A percentile compares a stretch with the other conserved stretches of the same genome.
Conservation (phyloP, 2,329 filamentous ascomycete species). For the Salinomyces thailandicus region DNA sequence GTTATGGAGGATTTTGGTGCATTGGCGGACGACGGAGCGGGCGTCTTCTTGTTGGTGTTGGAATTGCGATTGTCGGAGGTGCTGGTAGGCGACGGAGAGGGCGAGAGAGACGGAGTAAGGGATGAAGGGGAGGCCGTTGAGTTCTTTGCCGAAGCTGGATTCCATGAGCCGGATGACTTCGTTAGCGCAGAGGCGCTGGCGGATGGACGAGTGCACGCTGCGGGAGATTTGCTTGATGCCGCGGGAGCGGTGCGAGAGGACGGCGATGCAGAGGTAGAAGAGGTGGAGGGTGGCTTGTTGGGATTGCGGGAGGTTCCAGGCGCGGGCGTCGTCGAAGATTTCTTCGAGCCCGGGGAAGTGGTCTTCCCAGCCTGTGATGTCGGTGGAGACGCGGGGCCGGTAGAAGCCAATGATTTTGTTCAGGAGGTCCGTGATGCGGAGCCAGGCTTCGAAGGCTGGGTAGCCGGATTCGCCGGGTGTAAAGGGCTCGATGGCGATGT, state of each 20-base stretch:
- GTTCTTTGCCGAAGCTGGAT: constrained; percentile 33
- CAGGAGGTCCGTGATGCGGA: constrained; percentile 35
- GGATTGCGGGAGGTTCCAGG: constrained; percentile 28
- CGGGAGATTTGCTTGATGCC: constrained; percentile 31
- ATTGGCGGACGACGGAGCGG: constrained; percentile 35
- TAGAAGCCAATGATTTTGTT: constrained; percentile 40
- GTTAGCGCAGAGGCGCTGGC: constrained; percentile 46
- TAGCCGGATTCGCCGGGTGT: constrained; percentile 33
- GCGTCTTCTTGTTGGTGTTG: constrained; percentile 38
- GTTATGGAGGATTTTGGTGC: constrained; percentile 34
- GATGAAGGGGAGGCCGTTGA: constrained; percentile 45
- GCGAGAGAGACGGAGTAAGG: constrained; percentile 47
- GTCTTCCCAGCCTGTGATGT: constrained; percentile 38
- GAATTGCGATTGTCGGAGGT: constrained; percentile 43
- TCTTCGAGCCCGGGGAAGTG: constrained; percentile 37
- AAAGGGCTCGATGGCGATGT: constrained; percentile 35
- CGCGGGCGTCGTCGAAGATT: constrained; percentile 30
- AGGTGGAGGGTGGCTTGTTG: constrained; percentile 41
- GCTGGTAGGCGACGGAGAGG: constrained; percentile 47
- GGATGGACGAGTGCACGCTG: constrained; percentile 41
- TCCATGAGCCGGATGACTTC: constrained; percentile 41
- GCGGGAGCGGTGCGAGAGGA: constrained; percentile 45
- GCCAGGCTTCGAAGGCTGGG: constrained; percentile 39
- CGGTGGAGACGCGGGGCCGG: constrained; percentile 31
- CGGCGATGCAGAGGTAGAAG: constrained; percentile 47